A percentile compares a stretch with the other conserved stretches of the same genome.
Conservation (phyloP, 306 rosid genomes). For the Vicia faba region DNA sequence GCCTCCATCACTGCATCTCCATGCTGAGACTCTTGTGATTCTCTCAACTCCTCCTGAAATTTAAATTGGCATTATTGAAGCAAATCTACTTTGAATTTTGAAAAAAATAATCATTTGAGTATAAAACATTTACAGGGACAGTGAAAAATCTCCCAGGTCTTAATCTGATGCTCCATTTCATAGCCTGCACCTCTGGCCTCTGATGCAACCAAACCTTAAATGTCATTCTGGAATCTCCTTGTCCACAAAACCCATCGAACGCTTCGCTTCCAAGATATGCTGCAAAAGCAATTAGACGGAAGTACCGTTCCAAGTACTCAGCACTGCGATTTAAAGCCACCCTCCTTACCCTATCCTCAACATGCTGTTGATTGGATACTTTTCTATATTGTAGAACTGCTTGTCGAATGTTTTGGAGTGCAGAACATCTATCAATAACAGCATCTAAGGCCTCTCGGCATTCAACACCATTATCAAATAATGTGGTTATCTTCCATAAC, state of each 20-base stretch:
- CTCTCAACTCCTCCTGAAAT: conserved; percentile 79
- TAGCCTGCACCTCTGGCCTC: conserved; percentile 84
- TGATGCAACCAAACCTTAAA: conserved; percentile 88
- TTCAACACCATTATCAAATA: conserved; percentile 87
- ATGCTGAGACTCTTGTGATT: conserved; percentile 80
- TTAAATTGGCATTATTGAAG: conserved; percentile 34
- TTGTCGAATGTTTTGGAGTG: conserved; percentile 89
- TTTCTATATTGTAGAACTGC: conserved; percentile 79
- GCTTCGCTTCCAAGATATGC: conserved; percentile 96
- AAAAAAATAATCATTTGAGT: not conserved
- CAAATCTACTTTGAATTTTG: not conserved
- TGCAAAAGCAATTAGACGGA: conserved; percentile 89
- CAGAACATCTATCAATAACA: conserved; percentile 89
- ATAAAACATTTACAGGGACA: conserved; percentile 64
- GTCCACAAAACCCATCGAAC: conserved; percentile 81
- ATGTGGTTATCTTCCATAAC: conserved; percentile 85
- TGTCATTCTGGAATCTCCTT: conserved; percentile 68
- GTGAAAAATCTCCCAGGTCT: conserved; percentile 86
- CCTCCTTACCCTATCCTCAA: conserved; percentile 85
- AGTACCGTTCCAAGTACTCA: conserved; percentile 89
- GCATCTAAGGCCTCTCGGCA: conserved; percentile 91
- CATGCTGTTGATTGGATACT: conserved; percentile 86
- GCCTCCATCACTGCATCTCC: conserved; percentile 95
- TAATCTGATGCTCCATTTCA: conserved; percentile 91
- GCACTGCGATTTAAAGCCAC: conserved; percentile 88